A percentile compares a stretch with the other conserved stretches of the same genome.
phyloP scores from a whole-genome alignment of 2,329 filamentous ascomycete species.

The Ampelomyces quisqualis region DNA sequence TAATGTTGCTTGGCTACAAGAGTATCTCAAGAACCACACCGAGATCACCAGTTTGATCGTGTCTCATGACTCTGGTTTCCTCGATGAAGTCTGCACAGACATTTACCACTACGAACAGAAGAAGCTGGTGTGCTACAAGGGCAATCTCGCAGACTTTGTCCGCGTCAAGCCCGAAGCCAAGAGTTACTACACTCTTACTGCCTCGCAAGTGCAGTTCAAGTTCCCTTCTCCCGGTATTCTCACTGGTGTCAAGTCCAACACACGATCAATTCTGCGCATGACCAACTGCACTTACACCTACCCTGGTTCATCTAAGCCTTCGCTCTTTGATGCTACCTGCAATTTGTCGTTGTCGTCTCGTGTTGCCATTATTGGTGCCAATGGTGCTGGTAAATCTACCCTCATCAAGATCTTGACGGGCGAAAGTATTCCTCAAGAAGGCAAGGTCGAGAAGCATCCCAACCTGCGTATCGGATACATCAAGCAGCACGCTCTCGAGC shows the following conservation, averaged over 20 bases:
- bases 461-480: conserved; percentile 99
- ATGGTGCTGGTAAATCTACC: conserved; percentile 97
- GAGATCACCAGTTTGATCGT: conserved; percentile 98
- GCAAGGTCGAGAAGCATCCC: conserved; percentile 95
- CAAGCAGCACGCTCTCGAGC: conserved; percentile 97
- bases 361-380: conserved; percentile 93
- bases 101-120: conserved; percentile 99
- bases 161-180: conserved; percentile 89
- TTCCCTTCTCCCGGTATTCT: conserved; percentile 95
- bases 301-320: conserved; percentile 83
- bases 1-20: conserved; percentile 94
- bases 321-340: conserved; percentile 83
- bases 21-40: conserved; percentile 92
- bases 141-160: conserved; percentile 82
- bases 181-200: conserved; percentile 95
- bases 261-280: conserved; percentile 94
- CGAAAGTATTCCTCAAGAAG: conserved; percentile 78
- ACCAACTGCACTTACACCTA: conserved; percentile 89
- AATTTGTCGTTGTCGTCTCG: conserved; percentile 85
- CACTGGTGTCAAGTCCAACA: conserved; percentile 91
- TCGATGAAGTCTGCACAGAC: conserved; percentile 96
- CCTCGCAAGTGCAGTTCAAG: conserved; percentile 89
- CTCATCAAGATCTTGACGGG: conserved; percentile 97
- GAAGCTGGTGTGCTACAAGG: conserved; percentile 85
- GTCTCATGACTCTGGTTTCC: conserved; percentile 95